Percentiles rank a stretch among this genome's conserved stretches.
These are phyloP conservation scores for Botrytis galanthina DNA, from an alignment of 2,329 filamentous ascomycete species.

Conservation along the genomic window DNA sequence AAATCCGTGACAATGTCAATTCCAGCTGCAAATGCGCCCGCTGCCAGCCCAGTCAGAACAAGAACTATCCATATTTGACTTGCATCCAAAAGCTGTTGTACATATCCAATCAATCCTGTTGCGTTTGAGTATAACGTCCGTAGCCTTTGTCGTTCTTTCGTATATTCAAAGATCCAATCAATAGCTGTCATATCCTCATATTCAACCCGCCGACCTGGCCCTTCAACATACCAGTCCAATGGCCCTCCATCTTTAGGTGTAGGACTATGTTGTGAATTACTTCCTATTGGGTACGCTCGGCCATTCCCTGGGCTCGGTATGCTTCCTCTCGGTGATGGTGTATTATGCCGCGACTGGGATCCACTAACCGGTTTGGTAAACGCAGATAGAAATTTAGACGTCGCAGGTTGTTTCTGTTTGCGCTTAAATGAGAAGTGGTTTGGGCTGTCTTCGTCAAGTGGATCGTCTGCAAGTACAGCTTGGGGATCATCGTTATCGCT, in stretches of 20 bases:
- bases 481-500: conserved; percentile 43
- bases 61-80: conserved; percentile 92
- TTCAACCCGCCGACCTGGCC: conserved; percentile 82
- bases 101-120: conserved; percentile 68
- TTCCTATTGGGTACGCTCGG: conserved; percentile 24
- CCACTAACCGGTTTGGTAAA: conserved; percentile 28
- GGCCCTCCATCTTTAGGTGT: conserved; percentile 48
- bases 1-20: conserved; percentile 92
- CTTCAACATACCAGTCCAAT: conserved; percentile 85
- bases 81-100: conserved; percentile 72
- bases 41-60: conserved; percentile 78
- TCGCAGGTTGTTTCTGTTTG: conserved; percentile 49
- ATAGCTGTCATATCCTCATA: conserved; percentile 97
- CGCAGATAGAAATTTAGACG: conserved; percentile 33
- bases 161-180: conserved; percentile 99
- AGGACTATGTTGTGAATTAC: conserved; percentile 21
- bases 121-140: conserved; percentile 70
- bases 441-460: conserved; percentile 48
- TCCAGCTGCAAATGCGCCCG: conserved; percentile 78
- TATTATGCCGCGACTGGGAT: conserved; percentile 28
- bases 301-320: conserved; percentile 25
- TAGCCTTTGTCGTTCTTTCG: conserved; percentile 86
- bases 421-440: conserved; percentile 69
- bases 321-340: conserved; percentile 31
- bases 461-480: conserved; percentile 53